Percentiles rank a stretch among this genome's conserved stretches.
These are phyloP conservation scores for Spiraea crenata DNA, from an alignment of 331 rosid species.

Conservation along the genomic window DNA sequence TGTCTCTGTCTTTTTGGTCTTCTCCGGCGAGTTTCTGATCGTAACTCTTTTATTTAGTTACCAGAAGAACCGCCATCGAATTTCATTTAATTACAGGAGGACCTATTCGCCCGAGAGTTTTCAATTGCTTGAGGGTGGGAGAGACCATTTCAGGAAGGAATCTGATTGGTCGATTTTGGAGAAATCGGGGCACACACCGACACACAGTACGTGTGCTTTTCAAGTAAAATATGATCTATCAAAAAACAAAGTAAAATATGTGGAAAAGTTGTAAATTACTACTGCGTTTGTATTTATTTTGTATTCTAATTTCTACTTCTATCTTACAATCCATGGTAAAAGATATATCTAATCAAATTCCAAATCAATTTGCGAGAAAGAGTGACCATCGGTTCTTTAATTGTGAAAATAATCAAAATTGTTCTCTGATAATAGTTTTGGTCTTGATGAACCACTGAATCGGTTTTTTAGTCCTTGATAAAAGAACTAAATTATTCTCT, in stretches of 20 bases:
- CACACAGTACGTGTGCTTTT: background rate
- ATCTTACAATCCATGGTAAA: too few relatives aligned
- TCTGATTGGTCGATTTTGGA: background rate
- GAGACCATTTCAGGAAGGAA: background rate
- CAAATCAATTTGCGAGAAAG: too few relatives aligned
- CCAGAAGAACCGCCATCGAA: background rate
- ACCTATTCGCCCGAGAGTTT: background rate
- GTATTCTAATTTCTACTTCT: too few relatives aligned
- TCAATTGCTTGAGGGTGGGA: background rate
- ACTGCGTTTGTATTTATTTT: background rate
- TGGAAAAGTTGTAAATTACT: background rate
- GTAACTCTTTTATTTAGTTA: background rate
- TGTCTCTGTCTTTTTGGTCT: background rate
- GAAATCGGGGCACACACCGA: background rate
- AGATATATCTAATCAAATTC: too few relatives aligned
- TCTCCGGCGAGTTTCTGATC: constrained; percentile 7
- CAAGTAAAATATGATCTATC: background rate
- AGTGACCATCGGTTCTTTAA: too few relatives aligned
- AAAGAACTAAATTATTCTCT: too few relatives aligned
- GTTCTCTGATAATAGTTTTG: too few relatives aligned
- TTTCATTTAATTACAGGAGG: background rate
- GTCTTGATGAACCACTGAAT: too few relatives aligned
- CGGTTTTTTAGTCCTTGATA: too few relatives aligned
- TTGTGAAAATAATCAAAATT: too few relatives aligned
- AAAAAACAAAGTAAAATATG: background rate